phyloP scores from a whole-genome alignment of 495 filamentous ascomycete species.

The Penicillium robsamsonii region DNA sequence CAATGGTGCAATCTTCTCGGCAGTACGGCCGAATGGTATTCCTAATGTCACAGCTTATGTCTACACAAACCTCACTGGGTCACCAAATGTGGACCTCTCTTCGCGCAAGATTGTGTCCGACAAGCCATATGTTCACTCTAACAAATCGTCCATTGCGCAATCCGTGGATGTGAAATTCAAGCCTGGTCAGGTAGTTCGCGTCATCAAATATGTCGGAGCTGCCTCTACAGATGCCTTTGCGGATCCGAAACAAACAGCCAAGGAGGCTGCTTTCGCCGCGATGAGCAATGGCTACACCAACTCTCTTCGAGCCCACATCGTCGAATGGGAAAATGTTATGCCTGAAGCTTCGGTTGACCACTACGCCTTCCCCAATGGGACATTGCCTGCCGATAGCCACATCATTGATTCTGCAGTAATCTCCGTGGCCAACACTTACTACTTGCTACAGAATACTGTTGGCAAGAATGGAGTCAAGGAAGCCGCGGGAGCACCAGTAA shows the following conservation, averaged over 20 bases:
- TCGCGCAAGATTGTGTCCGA: slow-evolving; percentile 42
- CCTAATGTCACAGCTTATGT: slow-evolving; percentile 58
- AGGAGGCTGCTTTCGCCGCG: slow-evolving; percentile 43
- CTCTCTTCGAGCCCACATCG: slow-evolving; percentile 48
- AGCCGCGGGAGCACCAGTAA: slow-evolving; percentile 42
- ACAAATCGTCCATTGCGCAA: slow-evolving; percentile 61
- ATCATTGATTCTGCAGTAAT: slow-evolving; percentile 61
- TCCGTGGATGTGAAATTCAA: slow-evolving; percentile 48
- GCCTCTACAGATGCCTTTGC: slow-evolving; percentile 62
- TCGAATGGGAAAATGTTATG: slow-evolving; percentile 57
- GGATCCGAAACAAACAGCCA: slow-evolving; percentile 51
- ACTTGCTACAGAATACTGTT: slow-evolving; percentile 67
- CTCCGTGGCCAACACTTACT: slow-evolving; percentile 64
- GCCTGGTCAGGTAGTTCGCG: slow-evolving; percentile 46
- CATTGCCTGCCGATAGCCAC: slow-evolving; percentile 57
- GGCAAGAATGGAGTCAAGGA: slow-evolving; percentile 49
- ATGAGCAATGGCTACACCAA: slow-evolving; percentile 44
- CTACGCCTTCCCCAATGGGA: slow-evolving; percentile 58
- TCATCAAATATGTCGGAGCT: slow-evolving; percentile 59
- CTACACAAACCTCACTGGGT: slow-evolving; percentile 49
- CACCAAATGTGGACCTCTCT: slow-evolving; percentile 44
- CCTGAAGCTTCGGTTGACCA: slow-evolving; percentile 59
- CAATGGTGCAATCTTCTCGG: slow-evolving; percentile 51
- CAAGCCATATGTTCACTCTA: slow-evolving; percentile 49
- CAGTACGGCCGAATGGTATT: slow-evolving; percentile 56